Evolutionary conservation across 345 rosid species (phyloP).

Genomic region (Litchi chinensis): DNA sequence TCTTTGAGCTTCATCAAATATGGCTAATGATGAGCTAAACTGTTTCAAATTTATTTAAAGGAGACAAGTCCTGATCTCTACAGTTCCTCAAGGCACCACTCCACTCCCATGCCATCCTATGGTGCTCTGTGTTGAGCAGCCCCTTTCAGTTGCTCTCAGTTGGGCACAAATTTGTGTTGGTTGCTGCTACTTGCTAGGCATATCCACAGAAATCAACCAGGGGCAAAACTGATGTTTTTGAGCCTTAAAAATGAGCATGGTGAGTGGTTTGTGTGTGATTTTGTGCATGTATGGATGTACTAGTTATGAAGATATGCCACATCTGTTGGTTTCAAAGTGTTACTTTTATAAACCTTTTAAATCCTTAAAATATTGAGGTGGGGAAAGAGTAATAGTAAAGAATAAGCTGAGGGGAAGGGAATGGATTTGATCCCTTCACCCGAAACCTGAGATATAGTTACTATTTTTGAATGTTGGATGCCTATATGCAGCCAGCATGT

Average conservation of each 20-base stretch:
- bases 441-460: not conserved
- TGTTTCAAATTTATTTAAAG: not conserved
- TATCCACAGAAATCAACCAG: not conserved
- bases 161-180: not conserved
- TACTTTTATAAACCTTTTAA: not conserved
- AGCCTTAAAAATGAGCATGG: not conserved
- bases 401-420: not conserved
- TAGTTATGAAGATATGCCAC: not conserved
- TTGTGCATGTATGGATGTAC: not conserved
- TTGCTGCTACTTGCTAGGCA: not conserved
- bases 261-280: not conserved
- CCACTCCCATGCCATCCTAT: not conserved
- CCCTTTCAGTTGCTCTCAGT: not conserved
- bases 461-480: not conserved
- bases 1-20: not conserved
- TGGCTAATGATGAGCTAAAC: not conserved
- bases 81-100: constrained; percentile 1
- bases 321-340: not conserved
- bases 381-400: not conserved
- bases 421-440: not conserved
- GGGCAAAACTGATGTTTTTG: not conserved
- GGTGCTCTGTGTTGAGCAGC: not conserved
- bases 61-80: not conserved
- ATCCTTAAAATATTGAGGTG: not conserved
- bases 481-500: not conserved